These are phyloP conservation scores for Bothriochloa decipiens DNA, from an alignment of 176 grass and related monocot species.

Conservation along the genomic window DNA sequence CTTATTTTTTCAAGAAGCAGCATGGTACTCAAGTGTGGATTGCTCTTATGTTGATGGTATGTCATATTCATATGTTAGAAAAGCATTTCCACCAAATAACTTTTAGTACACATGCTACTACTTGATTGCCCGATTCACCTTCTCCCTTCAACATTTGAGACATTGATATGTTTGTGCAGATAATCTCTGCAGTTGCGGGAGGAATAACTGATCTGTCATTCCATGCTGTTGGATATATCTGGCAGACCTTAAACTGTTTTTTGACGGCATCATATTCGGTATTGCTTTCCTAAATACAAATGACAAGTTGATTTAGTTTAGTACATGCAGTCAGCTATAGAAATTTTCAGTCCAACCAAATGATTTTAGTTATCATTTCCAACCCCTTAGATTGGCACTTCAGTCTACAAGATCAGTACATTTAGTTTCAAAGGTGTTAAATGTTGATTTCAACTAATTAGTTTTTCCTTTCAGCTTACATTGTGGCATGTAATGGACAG, in stretches of 20 bases:
- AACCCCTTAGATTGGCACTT: background rate
- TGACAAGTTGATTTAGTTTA: background rate
- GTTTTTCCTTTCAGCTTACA: conserved; percentile 70
- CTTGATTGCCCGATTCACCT: conserved; percentile 20
- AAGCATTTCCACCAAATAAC: background rate
- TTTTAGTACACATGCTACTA: background rate
- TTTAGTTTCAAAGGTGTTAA: conserved; percentile 14
- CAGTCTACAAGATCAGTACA: background rate
- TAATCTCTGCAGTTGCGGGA: conserved; percentile 88
- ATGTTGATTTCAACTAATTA: conserved; percentile 40
- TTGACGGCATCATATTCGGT: conserved; percentile 98
- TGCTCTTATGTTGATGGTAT: conserved; percentile 89
- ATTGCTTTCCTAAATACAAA: conserved; percentile 42
- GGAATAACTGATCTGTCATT: conserved; percentile 92
- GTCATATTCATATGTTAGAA: conserved; percentile 20
- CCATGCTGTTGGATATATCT: conserved; percentile 75
- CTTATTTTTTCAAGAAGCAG: conserved; percentile 84
- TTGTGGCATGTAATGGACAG: conserved; percentile 92
- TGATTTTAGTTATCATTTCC: conserved; percentile 17
- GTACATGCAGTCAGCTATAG: background rate
- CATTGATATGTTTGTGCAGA: conserved; percentile 54
- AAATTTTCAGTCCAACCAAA: background rate
- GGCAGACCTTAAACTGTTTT: conserved; percentile 93
- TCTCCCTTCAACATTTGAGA: conserved; percentile 12
- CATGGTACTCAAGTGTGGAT: conserved; percentile 88